phyloP scores from a whole-genome alignment of 345 rosid genomes.

The Salix udensis region DNA sequence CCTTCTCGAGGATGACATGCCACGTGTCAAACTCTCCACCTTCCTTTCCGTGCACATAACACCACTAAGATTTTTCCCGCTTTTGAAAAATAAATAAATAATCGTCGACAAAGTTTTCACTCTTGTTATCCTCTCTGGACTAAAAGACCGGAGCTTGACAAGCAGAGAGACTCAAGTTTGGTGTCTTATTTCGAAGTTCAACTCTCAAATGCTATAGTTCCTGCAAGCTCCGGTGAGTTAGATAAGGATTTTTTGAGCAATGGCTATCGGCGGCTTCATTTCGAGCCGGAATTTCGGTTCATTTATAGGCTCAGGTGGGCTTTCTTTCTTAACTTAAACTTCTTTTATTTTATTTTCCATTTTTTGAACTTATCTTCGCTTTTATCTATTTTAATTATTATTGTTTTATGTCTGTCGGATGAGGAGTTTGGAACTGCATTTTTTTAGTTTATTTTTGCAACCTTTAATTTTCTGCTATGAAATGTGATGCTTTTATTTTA shows the following conservation, averaged over 20 bases:
- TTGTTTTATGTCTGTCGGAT: background rate
- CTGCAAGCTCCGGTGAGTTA: conserved; percentile 21
- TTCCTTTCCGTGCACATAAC: conserved; percentile 37
- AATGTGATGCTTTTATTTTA: background rate
- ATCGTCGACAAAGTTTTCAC: background rate
- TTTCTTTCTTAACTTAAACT: background rate
- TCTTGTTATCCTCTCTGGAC: conserved; percentile 33
- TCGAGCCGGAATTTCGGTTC: conserved; percentile 50
- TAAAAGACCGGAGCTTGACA: background rate
- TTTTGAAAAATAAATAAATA: conserved; percentile 17
- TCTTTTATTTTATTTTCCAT: background rate
- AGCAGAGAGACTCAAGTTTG: background rate
- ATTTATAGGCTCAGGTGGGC: conserved; percentile 50
- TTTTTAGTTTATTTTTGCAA: background rate
- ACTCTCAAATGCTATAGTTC: conserved; percentile 29
- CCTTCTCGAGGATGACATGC: conserved; percentile 39
- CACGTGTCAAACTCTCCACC: conserved; percentile 65
- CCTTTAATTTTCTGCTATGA: background rate
- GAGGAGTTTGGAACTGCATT: conserved; percentile 16
- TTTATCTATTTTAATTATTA: background rate
- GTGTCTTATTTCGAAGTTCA: background rate
- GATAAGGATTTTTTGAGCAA: conserved; percentile 17
- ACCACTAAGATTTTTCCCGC: conserved; percentile 59
- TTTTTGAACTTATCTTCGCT: background rate
- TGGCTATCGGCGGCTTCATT: conserved; percentile 82